Evolutionary conservation across 1,139 yeast species (phyloP), one percentile per base, ranked within the genome.

Genomic region (Saccharomyces hybrid): DNA sequence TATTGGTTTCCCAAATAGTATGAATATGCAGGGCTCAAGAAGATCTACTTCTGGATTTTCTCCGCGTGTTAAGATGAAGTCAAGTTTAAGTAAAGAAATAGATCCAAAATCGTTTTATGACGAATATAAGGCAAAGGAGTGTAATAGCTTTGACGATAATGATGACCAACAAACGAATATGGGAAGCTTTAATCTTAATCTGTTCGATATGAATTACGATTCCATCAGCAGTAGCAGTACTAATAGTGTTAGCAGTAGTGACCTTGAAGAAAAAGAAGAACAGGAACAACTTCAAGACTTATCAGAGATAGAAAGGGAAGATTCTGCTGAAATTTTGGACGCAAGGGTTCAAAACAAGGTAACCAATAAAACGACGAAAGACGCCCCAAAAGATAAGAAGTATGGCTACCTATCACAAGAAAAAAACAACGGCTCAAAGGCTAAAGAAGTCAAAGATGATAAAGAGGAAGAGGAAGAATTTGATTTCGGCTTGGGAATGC

Each of bases 41-140:
- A 54, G 50, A 16, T 48, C 59, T 8, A 51, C 53, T 26, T 32
- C 53, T 16, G 47, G 48, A 42, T 58, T 52, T 27, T 52, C 50
- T 16, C 55, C 55, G 19, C 52, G 58, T 9, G 52, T 52, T 19
- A 64, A 60, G 49, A 64, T 63, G 50, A 64, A 63, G 46, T 64
- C 69, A 1, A 65, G 67, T 47, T 51, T 63, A 16, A 63, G 67
- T 49, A 63, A 59, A 47, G 66, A 66, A 50, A 63, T 65, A 16
- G 57, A 59, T 16, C 48, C 53, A 2, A 24, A 52, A 11, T 48
- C 51, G 4, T 34, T 48, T 27, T 31, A 50, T 24, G 54, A 51
- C 9, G 48, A 48, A 12, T n/a, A 27, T 8, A 12, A 49, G 26
- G 12, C 48, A 24, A 34, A 16, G 14, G n/a, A 29, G 32, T 7